Conservation (phyloP, 345 rosid species). For the Microthlaspi erraticum region DNA sequence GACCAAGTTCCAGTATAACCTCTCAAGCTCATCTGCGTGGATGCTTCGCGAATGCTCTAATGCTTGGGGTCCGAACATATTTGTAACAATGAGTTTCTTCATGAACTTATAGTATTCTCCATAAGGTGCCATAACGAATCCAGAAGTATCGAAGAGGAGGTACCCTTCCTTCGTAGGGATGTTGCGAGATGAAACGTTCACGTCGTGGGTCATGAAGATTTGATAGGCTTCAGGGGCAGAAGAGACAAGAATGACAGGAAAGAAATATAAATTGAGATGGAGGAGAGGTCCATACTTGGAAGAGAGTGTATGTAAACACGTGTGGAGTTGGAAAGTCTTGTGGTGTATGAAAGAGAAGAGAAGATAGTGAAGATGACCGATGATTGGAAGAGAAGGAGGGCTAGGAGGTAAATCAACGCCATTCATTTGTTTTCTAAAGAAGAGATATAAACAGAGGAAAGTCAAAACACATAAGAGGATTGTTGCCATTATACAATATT, state of each 20-base stretch:
- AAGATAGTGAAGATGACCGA: constrained; percentile 6
- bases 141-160: background rate
- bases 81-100: background rate
- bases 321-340: background rate
- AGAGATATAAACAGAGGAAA: background rate
- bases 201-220: background rate
- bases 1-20: background rate
- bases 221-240: background rate
- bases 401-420: background rate
- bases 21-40: background rate
- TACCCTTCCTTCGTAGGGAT: background rate
- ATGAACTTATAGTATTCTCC: constrained; percentile 9
- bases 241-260: background rate
- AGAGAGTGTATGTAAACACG: background rate
- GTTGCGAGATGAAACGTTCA: background rate
- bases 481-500: background rate
- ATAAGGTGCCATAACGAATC: background rate
- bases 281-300: constrained; percentile 8
- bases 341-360: constrained; percentile 1
- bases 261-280: background rate
- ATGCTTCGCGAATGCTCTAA: constrained; percentile 1
- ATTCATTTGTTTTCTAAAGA: background rate
- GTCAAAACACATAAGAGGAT: background rate
- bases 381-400: background rate
- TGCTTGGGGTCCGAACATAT: background rate